Conservation (phyloP, 1,139 yeast genomes). For the Pichia sp. region DNA sequence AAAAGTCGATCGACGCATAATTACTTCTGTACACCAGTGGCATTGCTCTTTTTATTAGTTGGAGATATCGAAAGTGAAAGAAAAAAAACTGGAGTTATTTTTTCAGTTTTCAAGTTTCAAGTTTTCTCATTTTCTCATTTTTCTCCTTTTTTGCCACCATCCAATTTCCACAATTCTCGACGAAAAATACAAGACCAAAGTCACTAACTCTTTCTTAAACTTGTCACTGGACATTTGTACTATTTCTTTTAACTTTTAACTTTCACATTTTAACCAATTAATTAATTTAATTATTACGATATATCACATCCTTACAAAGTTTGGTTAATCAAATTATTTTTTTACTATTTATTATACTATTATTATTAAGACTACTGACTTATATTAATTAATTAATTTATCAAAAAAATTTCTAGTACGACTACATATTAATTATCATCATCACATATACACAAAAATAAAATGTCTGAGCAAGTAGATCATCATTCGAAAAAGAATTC, state of each 20-base stretch:
- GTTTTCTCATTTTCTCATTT: background rate
- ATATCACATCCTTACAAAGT: background rate
- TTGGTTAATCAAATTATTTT: background rate
- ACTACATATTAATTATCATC: too few relatives aligned
- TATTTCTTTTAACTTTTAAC: background rate
- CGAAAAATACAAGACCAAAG: background rate
- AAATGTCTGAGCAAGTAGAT: slow-evolving; percentile 28
- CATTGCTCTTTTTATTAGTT: background rate
- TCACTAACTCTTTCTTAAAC: background rate
- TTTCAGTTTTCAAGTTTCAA: too few relatives aligned
- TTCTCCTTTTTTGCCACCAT: background rate
- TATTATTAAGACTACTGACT: background rate
- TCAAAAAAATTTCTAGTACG: background rate
- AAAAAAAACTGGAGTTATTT: too few relatives aligned
- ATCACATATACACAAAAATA: slow-evolving; percentile 5
- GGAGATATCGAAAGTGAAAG: background rate
- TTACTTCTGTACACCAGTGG: background rate
- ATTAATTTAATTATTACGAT: background rate
- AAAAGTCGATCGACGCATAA: background rate
- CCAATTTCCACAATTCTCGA: background rate
- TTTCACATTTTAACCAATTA: background rate
- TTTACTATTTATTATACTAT: background rate
- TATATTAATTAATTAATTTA: background rate
- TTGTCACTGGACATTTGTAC: background rate
- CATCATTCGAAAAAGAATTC: slow-evolving; percentile 25